Conservation (phyloP, 1,139 yeast species). For the Kodamaea alishanica region DNA sequence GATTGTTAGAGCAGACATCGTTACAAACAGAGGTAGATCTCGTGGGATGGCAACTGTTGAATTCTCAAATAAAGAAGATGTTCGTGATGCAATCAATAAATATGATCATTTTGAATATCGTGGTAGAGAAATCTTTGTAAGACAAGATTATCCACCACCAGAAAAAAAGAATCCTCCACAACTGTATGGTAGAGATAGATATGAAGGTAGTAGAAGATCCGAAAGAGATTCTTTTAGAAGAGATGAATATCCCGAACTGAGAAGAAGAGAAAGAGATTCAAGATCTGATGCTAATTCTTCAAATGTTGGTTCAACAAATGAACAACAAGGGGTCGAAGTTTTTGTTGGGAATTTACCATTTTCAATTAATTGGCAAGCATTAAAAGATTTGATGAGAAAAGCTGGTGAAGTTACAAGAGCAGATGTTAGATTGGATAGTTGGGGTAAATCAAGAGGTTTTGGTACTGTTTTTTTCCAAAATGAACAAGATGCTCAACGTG, state of each 20-base stretch:
- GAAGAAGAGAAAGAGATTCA: conserved; percentile 10
- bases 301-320: too few relatives aligned
- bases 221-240: conserved; percentile 12
- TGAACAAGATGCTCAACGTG: conserved; percentile 58
- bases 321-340: conserved; percentile 56
- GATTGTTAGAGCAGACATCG: conserved; percentile 82
- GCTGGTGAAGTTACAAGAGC: conserved; percentile 79
- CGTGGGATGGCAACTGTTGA: conserved; percentile 95
- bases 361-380: conserved; percentile 75
- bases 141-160: conserved; percentile 87
- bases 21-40: conserved; percentile 78
- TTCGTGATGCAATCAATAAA: conserved; percentile 67
- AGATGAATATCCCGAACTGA: conserved; percentile 11
- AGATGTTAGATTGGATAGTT: conserved; percentile 64
- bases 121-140: conserved; percentile 85
- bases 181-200: conserved; percentile 13
- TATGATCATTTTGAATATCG: conserved; percentile 63
- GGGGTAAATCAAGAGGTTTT: conserved; percentile 81
- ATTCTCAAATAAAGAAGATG: conserved; percentile 65
- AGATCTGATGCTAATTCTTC: background rate
- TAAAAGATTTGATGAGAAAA: conserved; percentile 78
- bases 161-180: conserved; percentile 28
- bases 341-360: conserved; percentile 84
- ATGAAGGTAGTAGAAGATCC: conserved; percentile 8
- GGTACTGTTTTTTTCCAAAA: conserved; percentile 70